Base-by-base conservation (phyloP, 225 moss, liverwort and hornwort species). In the Climacium dendroides region DNA sequence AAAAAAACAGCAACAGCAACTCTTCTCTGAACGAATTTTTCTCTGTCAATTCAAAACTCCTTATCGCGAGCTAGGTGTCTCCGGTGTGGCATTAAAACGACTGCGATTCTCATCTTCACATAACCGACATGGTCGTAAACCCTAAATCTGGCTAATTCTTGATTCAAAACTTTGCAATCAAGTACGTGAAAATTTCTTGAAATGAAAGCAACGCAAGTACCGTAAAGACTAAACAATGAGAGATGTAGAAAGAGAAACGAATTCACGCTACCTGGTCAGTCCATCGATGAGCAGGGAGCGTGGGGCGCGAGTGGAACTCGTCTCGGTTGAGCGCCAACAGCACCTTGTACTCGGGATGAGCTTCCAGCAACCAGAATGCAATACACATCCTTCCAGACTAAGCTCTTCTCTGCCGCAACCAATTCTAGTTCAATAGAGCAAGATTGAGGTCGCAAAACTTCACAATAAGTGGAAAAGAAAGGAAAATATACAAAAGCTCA, bases 311-410 rank as follows among this genome's bases (percentile, higher is more conserved):
- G 82, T 89, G 76, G 19, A 15, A 82, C 92, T 99, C 98, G 79
- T 97, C 97, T 72, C 98, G 90, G 80, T 97, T 99, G 76, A 93
- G 90, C 48, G 93, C 95, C 84, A 99, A 93, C 53, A 99, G 74
- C 41, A 99, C 88, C 94, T 94, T 97, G 52, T 95, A 99, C 47
- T 92, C 53, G 30, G 98, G 94, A 53, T 97, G 97, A 83, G 94
- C 82, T 79, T 97, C 95, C 91, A 97, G 93, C 87, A 96, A 74
- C 97, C 98, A 99, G 73, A 99, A 96, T 66, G 96, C 92, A 59
- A 99, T 82, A 87, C 98, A 97, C 97, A 99, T 99, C 89, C 80
- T 90, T 87, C 86, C 63, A 58, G 39, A 28, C 39, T 28, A 58
- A 60, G 73, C 57, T 50, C 87, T 52, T 66, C 79, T 60, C 86